Percentiles rank a stretch among this genome's conserved stretches.
phyloP scores from a whole-genome alignment of 2,329 filamentous ascomycete species.

The Pseudocercospora cruenta region DNA sequence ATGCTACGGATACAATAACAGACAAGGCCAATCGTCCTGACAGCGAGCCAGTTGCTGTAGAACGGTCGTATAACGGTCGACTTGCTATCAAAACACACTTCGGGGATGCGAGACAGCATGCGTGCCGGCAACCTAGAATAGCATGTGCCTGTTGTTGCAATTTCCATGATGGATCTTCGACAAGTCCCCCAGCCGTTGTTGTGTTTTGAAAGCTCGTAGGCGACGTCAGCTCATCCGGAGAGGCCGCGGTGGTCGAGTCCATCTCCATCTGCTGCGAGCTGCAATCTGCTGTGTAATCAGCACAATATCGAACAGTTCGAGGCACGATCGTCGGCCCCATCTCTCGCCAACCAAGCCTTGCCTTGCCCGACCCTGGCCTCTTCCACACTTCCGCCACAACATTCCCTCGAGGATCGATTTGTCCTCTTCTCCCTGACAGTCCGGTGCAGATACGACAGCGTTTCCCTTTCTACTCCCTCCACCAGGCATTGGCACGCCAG shows the following conservation, averaged over 20 bases:
- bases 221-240: neutral
- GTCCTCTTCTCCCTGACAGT: neutral
- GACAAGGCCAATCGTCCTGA: neutral
- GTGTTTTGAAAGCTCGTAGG: neutral
- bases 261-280: neutral
- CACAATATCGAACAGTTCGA: neutral
- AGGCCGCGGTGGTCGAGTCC: neutral
- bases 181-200: neutral
- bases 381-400: too few relatives aligned
- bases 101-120: neutral
- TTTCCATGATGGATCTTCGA: neutral
- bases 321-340: neutral
- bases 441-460: neutral
- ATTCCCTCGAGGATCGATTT: neutral
- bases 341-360: neutral
- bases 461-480: neutral
- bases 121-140: constrained; percentile 1
- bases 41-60: neutral
- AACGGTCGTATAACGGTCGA: neutral
- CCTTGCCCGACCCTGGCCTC: neutral
- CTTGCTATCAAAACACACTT: neutral
- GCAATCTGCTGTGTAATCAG: neutral
- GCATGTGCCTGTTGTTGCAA: neutral
- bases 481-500: neutral
- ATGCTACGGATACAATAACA: too few relatives aligned